Base-by-base conservation (phyloP, 2,329 filamentous ascomycete species). In the Blastomyces parvus region DNA sequence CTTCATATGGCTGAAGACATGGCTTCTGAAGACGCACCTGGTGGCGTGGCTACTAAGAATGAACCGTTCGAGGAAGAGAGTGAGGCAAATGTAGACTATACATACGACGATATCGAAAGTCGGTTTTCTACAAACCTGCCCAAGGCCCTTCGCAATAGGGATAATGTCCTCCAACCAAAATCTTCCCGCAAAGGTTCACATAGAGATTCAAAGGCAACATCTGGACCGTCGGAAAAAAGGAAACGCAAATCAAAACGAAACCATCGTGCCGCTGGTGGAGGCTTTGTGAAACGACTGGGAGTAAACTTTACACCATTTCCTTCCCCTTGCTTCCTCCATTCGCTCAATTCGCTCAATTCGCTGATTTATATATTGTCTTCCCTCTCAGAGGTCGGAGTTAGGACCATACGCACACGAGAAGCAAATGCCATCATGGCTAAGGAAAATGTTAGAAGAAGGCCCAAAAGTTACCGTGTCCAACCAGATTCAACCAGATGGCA, bases 321-420 rank as follows among this genome's bases (percentile, higher is more conserved):
- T 14, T 33, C 36, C 4, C 6, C 9, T 22, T 36, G 36, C 14
- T 33, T 30, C 22, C 25, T 22, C 8, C n/a, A 38, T 19, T 14
- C n/a, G n/a, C n/a, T n/a, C n/a, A n/a, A n/a, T n/a, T 30, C 2
- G 9, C 6, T 33, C 22, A n/a, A 7, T 13, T 42, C 14, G 17
- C 38, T 60, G 46, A 42, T 19, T 38, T 14, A 22, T 14, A 22
- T 13, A n/a, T 22, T 25, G 1, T 2, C 38, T 1, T 42, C 25
- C 30, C 8, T 17, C 6, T 14, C 25, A 81, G 78, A 83, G 81
- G 76, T 80, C 71, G 11, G 87, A 91, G 69, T 78, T 93, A 17
- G 89, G 89, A 0, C 84, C 85, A 33, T 86, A 88, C 74, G 88
- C 88, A 0, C 80, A 89, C 68, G 89, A 93, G 73, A 83, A 86